phyloP scores from a whole-genome alignment of 129 eudicot species.

The Logfia minima region DNA sequence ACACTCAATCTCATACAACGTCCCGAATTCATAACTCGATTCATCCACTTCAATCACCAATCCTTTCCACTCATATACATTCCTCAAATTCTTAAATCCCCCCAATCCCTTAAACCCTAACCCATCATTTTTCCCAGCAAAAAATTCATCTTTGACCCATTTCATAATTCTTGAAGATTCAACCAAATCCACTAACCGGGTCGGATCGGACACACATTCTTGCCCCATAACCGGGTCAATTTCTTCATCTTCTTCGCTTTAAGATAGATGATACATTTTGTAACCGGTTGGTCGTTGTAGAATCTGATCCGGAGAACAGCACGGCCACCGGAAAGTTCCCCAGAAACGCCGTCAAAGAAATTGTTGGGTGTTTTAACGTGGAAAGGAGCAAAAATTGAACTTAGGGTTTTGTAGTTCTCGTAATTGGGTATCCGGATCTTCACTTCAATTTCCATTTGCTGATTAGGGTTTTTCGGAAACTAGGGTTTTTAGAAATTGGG shows the following conservation, averaged over 20 bases:
- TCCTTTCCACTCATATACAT: slow-evolving; percentile 89
- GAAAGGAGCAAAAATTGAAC: slow-evolving; percentile 51
- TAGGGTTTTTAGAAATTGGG: neutral
- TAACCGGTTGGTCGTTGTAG: slow-evolving; percentile 47
- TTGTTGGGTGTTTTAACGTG: slow-evolving; percentile 61
- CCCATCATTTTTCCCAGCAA: slow-evolving; percentile 17
- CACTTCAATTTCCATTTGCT: slow-evolving; percentile 71
- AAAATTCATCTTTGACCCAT: slow-evolving; percentile 68
- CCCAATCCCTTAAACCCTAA: slow-evolving; percentile 71
- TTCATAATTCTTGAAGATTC: slow-evolving; percentile 56
- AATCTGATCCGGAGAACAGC: slow-evolving; percentile 84
- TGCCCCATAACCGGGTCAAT: slow-evolving; percentile 51
- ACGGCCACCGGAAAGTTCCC: slow-evolving; percentile 55
- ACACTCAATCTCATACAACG: slow-evolving; percentile 86
- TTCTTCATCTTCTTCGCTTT: slow-evolving; percentile 91
- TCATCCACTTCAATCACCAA: slow-evolving; percentile 80
- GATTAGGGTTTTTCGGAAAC: neutral
- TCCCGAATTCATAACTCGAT: slow-evolving; percentile 74
- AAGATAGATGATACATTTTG: slow-evolving; percentile 57
- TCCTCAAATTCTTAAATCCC: slow-evolving; percentile 81
- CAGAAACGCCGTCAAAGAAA: slow-evolving; percentile 67
- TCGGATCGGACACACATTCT: slow-evolving; percentile 49
- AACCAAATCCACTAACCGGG: slow-evolving; percentile 26
- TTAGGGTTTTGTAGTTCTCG: slow-evolving; percentile 45
- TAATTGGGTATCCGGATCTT: slow-evolving; percentile 60